phyloP scores from a whole-genome alignment of 495 filamentous ascomycete genomes.

The Talaromyces trachyspermus region DNA sequence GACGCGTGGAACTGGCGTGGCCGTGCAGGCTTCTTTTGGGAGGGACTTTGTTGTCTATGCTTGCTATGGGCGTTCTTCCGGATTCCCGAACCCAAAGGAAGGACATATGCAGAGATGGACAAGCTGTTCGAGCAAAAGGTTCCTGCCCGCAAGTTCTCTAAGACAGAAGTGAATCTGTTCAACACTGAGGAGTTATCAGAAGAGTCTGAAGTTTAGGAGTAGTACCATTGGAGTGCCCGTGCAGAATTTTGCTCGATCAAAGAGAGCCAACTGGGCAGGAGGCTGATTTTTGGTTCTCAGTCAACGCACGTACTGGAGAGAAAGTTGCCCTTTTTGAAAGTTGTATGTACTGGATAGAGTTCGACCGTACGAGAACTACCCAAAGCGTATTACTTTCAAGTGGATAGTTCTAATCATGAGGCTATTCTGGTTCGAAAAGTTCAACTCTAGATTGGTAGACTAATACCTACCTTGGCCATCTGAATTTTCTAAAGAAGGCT shows the following conservation, averaged over 20 bases:
- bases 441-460: background rate
- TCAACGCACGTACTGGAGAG: too few species aligned
- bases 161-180: constrained; percentile 48
- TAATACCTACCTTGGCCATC: background rate
- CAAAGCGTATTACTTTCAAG: too few species aligned
- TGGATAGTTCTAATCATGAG: too few species aligned
- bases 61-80: constrained; percentile 55
- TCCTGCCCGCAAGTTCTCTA: constrained; percentile 49
- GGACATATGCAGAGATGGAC: constrained; percentile 56
- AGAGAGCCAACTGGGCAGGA: too few species aligned
- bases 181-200: too few species aligned
- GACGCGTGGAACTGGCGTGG: constrained; percentile 55
- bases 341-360: too few species aligned
- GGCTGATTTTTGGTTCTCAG: too few species aligned
- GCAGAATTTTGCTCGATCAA: too few species aligned
- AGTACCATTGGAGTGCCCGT: too few species aligned
- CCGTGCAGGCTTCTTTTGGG: constrained; percentile 58
- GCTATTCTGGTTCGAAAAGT: background rate
- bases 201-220: too few species aligned
- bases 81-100: constrained; percentile 51
- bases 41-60: constrained; percentile 49
- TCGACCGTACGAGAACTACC: too few species aligned
- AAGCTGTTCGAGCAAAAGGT: constrained; percentile 47
- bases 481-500: background rate
- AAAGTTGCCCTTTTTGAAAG: too few species aligned